Evolutionary conservation across 176 grass and related monocot genomes (phyloP).

Genomic region (Musa schizocarpa): DNA sequence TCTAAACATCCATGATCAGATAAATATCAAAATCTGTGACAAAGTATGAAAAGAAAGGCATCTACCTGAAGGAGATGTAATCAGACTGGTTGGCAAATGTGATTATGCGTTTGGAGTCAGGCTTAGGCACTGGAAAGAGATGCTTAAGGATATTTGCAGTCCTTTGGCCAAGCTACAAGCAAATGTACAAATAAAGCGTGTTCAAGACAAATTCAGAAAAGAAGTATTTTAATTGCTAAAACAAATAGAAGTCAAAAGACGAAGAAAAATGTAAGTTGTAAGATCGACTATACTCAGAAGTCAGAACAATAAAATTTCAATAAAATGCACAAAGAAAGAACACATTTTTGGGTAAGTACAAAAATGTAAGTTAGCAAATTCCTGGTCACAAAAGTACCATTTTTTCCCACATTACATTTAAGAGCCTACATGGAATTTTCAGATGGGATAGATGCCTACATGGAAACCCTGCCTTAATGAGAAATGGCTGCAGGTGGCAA

Average conservation of each 20-base stretch:
- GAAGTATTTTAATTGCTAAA: conserved; percentile 10
- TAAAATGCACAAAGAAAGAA: neutral
- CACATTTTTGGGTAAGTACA: conserved; percentile 2
- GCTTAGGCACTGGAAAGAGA: conserved; percentile 82
- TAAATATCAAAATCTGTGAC: conserved; percentile 1
- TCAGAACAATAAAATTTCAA: no score
- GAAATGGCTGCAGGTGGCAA: no score
- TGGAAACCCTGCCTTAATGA: no score
- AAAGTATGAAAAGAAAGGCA: conserved; percentile 8
- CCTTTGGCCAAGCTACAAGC: conserved; percentile 70
- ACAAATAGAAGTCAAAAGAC: neutral
- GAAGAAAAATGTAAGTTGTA: neutral
- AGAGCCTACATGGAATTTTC: no score
- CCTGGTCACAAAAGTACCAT: no score
- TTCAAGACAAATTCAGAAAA: neutral
- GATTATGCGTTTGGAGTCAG: conserved; percentile 64
- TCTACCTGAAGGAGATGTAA: conserved; percentile 90
- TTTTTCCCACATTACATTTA: no score
- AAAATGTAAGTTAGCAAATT: neutral
- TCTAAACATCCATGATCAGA: neutral
- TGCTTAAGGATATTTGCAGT: conserved; percentile 77
- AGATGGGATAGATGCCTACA: no score
- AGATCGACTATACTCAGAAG: neutral
- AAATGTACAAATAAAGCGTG: conserved; percentile 1
- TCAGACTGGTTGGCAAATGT: conserved; percentile 69